These are phyloP conservation scores for Ganoderma sinense DNA, from an alignment of 1,284 basidiomycete genomes.

Conservation along the genomic window DNA sequence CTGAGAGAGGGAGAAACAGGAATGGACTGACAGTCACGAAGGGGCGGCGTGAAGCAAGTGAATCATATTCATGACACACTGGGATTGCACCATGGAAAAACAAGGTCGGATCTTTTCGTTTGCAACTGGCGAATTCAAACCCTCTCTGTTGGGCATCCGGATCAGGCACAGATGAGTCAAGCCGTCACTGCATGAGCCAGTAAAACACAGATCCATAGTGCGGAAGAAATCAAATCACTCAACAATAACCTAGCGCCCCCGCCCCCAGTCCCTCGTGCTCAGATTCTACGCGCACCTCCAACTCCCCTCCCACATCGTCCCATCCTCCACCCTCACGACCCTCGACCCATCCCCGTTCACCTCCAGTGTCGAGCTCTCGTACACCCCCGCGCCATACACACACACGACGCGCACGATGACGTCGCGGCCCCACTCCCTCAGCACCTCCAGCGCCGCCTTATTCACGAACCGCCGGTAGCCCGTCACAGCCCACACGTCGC, in stretches of 20 bases:
- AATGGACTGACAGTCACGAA: too few species aligned
- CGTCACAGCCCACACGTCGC: neutral
- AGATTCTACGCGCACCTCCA: conserved; percentile 8
- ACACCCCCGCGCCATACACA: conserved; percentile 10
- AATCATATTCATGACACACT: too few species aligned
- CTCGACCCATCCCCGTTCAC: neutral
- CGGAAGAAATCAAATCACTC: neutral
- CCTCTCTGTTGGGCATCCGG: too few species aligned
- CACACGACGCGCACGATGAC: conserved; percentile 16
- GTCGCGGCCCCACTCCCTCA: conserved; percentile 9
- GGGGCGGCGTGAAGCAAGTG: too few species aligned
- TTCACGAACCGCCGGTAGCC: conserved; percentile 13
- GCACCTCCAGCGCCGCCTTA: conserved; percentile 9
- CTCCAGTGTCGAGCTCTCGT: conserved; percentile 7
- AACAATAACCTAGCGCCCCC: neutral
- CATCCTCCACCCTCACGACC: conserved; percentile 1
- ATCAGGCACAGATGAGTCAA: too few species aligned
- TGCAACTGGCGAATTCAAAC: too few species aligned
- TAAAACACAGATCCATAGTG: neutral
- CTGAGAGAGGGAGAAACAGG: too few species aligned
- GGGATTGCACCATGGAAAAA: too few species aligned
- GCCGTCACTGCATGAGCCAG: neutral
- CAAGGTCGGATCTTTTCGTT: too few species aligned
- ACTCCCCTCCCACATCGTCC: conserved; percentile 9
- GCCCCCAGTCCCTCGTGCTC: neutral